These are phyloP conservation scores for Acanthamoeba divionensis DNA, from an alignment of 208 protist genomes.

Conservation along the genomic window DNA sequence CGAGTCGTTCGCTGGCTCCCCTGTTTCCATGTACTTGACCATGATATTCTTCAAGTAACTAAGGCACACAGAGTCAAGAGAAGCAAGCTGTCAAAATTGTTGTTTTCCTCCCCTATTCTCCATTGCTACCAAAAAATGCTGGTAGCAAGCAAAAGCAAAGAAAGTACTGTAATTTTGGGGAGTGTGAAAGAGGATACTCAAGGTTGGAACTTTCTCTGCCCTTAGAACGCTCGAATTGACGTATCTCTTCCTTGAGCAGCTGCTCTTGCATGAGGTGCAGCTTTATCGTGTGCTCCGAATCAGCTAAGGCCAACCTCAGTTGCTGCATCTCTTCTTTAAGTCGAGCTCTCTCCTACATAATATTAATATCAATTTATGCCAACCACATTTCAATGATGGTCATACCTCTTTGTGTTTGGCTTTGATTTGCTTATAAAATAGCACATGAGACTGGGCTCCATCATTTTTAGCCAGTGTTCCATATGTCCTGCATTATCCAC, in stretches of 20 bases:
- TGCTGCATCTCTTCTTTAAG: not conserved
- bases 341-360: not conserved
- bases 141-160: no score
- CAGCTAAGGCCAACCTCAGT: not conserved
- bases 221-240: not conserved
- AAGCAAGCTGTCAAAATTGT: no score
- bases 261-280: constrained; percentile 30
- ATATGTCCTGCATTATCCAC: no score
- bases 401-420: not conserved
- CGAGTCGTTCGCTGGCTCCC: constrained; percentile 1
- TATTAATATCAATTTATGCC: not conserved
- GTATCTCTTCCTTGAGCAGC: constrained; percentile 16
- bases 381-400: not conserved
- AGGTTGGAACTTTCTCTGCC: not conserved
- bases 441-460: not conserved
- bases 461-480: no score
- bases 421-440: constrained; percentile 44
- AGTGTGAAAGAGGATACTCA: not conserved
- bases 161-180: no score
- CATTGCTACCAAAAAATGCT: no score
- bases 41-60: constrained; percentile 57
- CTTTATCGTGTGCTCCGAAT: constrained; percentile 8
- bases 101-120: no score
- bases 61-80: no score
- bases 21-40: constrained; percentile 52